Base-by-base conservation (phyloP, 495 filamentous ascomycete species). In the Podospora conica region DNA sequence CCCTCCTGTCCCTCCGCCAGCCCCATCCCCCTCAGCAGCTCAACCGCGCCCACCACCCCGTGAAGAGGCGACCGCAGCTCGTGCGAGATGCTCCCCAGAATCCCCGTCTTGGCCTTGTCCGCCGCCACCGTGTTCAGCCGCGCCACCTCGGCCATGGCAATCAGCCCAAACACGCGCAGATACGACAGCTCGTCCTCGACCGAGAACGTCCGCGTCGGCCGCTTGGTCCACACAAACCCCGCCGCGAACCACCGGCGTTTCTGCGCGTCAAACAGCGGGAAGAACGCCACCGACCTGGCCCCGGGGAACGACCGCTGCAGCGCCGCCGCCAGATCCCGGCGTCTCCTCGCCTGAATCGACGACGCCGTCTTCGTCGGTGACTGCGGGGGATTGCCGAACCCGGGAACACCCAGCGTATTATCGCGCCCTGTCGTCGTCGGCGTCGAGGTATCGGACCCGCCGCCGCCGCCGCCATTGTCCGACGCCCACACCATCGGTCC, bases 61-160 rank as follows among this genome's bases (percentile, higher is more conserved):
- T 92, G 89, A 9, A 95, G 77, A 0, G 91, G 91, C 20, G 86
- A 90, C 12, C 91, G 82, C 23, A 94, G 79, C 72, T 95, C 91
- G 69, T 95, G 91, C 23, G 85, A 89, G 20, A 92, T 84, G 15
- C 84, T 88, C 0, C 86, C 86, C 25, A 92, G 84, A 59, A 91
- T 86, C 60, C 90, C 88, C 11, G 84, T 82, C 67, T 92, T 92
- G 21, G 81, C 77, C 61, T 77, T 77, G 65, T 76, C 74, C 6
- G 75, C 73, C 7, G 73, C 72, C 24, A 74, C 61, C 15, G 77
- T 74, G 9, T 76, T 73, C 9, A 86, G 67, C 18, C 83, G 80
- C 0, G 80, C 79, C 2, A 88, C 80, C 66, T 87, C 85, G 4
- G 84, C 83, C 72, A 86, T 84, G 25, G 86, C 80, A 6, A 80